Evolutionary conservation across 1,284 basidiomycete genomes (phyloP).

Genomic region (Apiotrichum gamsii): DNA sequence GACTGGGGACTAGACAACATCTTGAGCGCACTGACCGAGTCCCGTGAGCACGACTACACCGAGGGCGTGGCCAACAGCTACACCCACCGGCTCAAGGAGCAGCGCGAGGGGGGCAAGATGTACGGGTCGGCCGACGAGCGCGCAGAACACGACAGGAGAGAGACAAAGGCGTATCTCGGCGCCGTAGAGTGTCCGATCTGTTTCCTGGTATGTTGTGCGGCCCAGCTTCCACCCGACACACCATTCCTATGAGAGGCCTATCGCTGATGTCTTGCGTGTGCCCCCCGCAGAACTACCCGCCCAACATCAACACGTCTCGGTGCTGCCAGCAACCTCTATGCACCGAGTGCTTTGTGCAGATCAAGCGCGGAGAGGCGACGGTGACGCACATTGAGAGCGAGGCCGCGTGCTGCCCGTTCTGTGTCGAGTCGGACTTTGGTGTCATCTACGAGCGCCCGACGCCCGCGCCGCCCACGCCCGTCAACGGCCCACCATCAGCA

Average conservation of each 20-base stretch:
- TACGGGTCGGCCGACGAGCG: slow-evolving; percentile 25
- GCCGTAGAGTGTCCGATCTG: slow-evolving; percentile 99
- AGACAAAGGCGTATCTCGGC: slow-evolving; percentile 71
- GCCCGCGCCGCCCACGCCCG: slow-evolving; percentile 7
- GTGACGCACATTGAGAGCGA: slow-evolving; percentile 85
- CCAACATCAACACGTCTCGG: slow-evolving; percentile 91
- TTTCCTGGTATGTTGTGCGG: slow-evolving; percentile 65
- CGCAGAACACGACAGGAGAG: slow-evolving; percentile 55
- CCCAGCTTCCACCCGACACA: neutral
- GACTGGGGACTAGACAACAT: slow-evolving; percentile 79
- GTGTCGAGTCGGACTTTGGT: slow-evolving; percentile 94
- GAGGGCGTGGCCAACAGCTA: slow-evolving; percentile 35
- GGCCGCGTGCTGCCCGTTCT: slow-evolving; percentile 92
- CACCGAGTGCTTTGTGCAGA: slow-evolving; percentile 98
- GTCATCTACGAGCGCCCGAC: slow-evolving; percentile 77
- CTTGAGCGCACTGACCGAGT: slow-evolving; percentile 46
- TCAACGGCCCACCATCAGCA: too few species aligned
- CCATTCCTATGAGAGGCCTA: too few species aligned
- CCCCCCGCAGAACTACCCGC: slow-evolving; percentile 61
- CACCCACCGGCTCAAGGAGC: slow-evolving; percentile 31
- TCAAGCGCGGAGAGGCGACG: slow-evolving; percentile 91
- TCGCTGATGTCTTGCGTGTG: neutral
- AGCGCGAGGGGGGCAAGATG: slow-evolving; percentile 21
- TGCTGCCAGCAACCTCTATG: slow-evolving; percentile 98
- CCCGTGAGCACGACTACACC: slow-evolving; percentile 33